Base-by-base conservation (phyloP, 202 grass and related monocot species). In the Brachypodium distachyon region DNA sequence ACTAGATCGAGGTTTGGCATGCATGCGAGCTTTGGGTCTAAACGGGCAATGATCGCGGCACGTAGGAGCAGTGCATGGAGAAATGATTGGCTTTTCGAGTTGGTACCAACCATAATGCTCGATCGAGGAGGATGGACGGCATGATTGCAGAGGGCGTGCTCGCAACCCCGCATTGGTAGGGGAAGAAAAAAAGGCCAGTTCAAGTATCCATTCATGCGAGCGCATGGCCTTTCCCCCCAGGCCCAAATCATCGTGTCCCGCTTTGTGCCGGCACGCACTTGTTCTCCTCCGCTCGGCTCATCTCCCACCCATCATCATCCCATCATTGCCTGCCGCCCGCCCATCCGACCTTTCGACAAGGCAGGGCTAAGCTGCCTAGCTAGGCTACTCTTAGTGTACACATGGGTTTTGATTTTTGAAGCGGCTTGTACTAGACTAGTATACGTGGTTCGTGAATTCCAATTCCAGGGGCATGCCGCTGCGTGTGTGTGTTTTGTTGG, bases 221-320 rank as follows among this genome's bases (percentile, higher is more conserved):
- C 87, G 53, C 36, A 63, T 74, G 67, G 60, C 26, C 80, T 67
- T 79, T 62, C 69, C 51, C 50, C 38, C 73, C 60, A 73, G 59
- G 53, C 70, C 88, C 79, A 76, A 83, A 94, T 91, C 72, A 94
- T 94, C 37, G 52, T 94, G 92, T 84, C 72, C 86, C 92, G 77
- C 83, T 86, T 88, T 88, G 84, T 6, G 58, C 85, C 79, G 81
- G 85, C 91, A 94, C 32, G 71, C 82, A 70, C 69, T 72, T 70
- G 54, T 21, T 60, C 17, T 21, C 66, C 17, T 48, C 51, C 80
- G 61, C 81, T 10, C 68, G 50, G 70, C 19, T 65, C 77, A 75
- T 79, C 72, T 64, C 48, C 70, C 61, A 42, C 67, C 86, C 77
- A 88, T 88, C 86, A 88, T 88, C 81, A 63, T 64, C 81, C 81